Conservation (phyloP, 1,284 basidiomycete genomes). For the Austropuccinia psidii region DNA sequence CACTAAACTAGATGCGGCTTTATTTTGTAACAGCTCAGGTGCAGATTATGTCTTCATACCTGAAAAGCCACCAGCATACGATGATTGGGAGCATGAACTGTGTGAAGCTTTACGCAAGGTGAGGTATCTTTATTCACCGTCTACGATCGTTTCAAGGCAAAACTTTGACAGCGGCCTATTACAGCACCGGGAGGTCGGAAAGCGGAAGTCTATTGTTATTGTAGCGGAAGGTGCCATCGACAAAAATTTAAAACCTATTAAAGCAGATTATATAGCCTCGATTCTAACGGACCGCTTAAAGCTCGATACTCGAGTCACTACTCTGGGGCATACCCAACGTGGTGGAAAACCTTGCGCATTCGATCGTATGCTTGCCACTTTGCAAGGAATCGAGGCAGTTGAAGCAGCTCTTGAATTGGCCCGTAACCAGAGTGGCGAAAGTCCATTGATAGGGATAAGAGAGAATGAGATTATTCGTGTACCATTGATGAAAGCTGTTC, state of each 20-base stretch:
- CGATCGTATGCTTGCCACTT: slow-evolving; percentile 85
- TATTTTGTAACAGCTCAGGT: slow-evolving; percentile 58
- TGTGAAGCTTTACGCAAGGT: slow-evolving; percentile 74
- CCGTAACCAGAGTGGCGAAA: slow-evolving; percentile 55
- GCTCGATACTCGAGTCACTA: slow-evolving; percentile 95
- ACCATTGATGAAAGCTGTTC: slow-evolving; percentile 85
- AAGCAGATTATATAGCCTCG: slow-evolving; percentile 78
- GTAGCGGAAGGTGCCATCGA: slow-evolving; percentile 94
- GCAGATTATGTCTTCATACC: slow-evolving; percentile 98
- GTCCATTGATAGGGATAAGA: slow-evolving; percentile 89
- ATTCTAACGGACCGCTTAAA: slow-evolving; percentile 77
- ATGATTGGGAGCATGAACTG: slow-evolving; percentile 86
- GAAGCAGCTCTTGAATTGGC: slow-evolving; percentile 80
- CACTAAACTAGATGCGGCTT: neutral
- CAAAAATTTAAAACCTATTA: slow-evolving; percentile 76
- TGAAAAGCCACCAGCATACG: slow-evolving; percentile 69
- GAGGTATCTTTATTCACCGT: slow-evolving; percentile 43
- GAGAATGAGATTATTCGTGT: slow-evolving; percentile 93
- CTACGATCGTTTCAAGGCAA: too few relatives aligned
- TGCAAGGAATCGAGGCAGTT: slow-evolving; percentile 91
- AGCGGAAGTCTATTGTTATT: slow-evolving; percentile 97
- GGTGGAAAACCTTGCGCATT: slow-evolving; percentile 86
- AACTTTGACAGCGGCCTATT: too few relatives aligned
- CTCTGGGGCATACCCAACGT: slow-evolving; percentile 91
- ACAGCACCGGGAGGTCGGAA: slow-evolving; percentile 81